Conservation (phyloP, 345 rosid species). For the Eucalyptus curtisii region DNA sequence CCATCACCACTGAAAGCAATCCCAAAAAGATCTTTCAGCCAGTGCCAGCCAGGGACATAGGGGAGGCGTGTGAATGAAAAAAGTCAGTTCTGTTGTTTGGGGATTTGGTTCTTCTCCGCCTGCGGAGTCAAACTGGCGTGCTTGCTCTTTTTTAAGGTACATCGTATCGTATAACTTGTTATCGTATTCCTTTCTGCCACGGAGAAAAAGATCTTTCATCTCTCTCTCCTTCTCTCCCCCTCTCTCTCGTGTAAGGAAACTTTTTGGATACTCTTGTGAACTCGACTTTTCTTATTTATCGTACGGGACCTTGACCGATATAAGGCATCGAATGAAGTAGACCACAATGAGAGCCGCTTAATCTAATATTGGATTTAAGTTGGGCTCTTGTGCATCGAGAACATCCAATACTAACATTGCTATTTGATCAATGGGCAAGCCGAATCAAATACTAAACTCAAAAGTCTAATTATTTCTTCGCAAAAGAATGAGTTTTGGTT, state of each 20-base stretch:
- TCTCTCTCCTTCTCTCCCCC: background rate
- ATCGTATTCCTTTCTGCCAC: background rate
- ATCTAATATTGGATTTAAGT: background rate
- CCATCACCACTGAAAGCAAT: background rate
- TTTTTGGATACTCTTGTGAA: background rate
- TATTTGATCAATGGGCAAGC: background rate
- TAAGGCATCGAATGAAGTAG: background rate
- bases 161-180: background rate
- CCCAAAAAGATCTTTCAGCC: background rate
- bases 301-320: background rate
- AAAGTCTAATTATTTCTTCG: background rate
- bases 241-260: background rate
- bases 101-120: background rate
- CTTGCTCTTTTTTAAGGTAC: background rate
- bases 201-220: background rate
- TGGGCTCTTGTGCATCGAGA: background rate
- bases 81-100: background rate
- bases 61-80: background rate
- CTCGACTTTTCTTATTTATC: background rate
- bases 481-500: background rate
- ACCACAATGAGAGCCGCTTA: background rate
- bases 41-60: background rate
- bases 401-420: background rate
- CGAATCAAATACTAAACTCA: background rate
- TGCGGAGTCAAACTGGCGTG: background rate